Conservation (phyloP, 331 rosid genomes). For the Acacia pycnantha region DNA sequence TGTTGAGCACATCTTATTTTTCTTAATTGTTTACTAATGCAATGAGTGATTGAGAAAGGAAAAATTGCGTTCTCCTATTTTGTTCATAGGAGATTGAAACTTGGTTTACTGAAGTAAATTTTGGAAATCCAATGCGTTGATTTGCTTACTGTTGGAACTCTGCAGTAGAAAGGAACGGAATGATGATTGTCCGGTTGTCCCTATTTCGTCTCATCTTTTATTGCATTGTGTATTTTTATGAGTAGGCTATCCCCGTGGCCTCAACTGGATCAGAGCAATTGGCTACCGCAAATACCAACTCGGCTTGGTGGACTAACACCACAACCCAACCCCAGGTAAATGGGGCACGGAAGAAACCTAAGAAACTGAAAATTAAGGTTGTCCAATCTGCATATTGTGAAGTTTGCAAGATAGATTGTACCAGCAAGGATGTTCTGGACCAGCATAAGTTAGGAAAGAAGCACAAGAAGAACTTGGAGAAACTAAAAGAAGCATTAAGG, state of each 20-base stretch:
- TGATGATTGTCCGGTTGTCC: not conserved
- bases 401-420: constrained; percentile 52
- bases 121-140: not conserved
- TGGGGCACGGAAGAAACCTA: constrained; percentile 26
- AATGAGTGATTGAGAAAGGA: not conserved
- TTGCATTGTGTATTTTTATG: constrained; percentile 11
- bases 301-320: constrained; percentile 25
- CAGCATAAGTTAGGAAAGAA: constrained; percentile 60
- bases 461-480: constrained; percentile 53
- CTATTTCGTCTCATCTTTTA: not conserved
- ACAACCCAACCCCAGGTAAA: constrained; percentile 20
- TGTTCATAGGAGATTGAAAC: not conserved
- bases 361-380: constrained; percentile 36
- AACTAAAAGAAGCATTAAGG: constrained; percentile 32
- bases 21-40: not conserved
- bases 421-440: constrained; percentile 48
- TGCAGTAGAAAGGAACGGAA: not conserved
- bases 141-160: not conserved
- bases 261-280: constrained; percentile 35
- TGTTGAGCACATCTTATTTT: not conserved
- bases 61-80: not conserved
- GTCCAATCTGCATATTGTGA: constrained; percentile 45
- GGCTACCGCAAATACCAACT: constrained; percentile 20
- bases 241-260: constrained; percentile 26
- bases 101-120: not conserved